Percentiles rank a stretch among this genome's conserved stretches.
phyloP scores from a whole-genome alignment of 2,329 filamentous ascomycete genomes.

The Colletotrichum sp. region DNA sequence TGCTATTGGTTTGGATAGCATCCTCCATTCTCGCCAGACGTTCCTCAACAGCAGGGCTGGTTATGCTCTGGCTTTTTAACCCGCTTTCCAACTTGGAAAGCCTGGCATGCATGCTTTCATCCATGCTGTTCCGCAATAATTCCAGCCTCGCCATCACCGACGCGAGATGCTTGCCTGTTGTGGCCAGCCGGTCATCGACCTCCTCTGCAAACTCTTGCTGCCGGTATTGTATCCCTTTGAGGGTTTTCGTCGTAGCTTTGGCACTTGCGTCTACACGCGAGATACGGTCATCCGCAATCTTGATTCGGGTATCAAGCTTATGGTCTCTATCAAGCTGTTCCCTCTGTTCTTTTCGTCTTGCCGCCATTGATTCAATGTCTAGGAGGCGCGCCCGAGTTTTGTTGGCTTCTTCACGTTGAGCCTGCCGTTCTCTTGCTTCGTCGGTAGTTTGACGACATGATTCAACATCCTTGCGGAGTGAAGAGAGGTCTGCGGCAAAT shows the following conservation, averaged over 20 bases:
- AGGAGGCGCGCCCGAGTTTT: neutral
- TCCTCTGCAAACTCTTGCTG: neutral
- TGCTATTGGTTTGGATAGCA: neutral
- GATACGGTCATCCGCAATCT: neutral
- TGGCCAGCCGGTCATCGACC: neutral
- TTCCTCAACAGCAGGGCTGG: neutral
- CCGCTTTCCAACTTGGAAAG: neutral
- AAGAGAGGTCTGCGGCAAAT: neutral
- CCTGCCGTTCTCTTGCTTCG: neutral
- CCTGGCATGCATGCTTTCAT: neutral
- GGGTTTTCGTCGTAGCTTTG: neutral
- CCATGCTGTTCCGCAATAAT: neutral
- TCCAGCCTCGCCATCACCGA: neutral
- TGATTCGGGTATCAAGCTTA: neutral
- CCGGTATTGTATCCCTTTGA: neutral
- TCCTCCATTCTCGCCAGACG: neutral
- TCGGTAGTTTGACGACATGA: neutral
- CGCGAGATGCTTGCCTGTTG: neutral
- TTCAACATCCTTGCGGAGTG: neutral
- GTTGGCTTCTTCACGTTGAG: neutral
- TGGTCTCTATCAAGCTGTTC: neutral
- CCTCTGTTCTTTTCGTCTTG: neutral
- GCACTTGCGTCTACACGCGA: neutral
- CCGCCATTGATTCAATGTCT: neutral
- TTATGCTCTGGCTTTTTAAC: neutral